phyloP scores from a whole-genome alignment of 1,284 basidiomycete species.

The Microbotryomycetes sp. region DNA sequence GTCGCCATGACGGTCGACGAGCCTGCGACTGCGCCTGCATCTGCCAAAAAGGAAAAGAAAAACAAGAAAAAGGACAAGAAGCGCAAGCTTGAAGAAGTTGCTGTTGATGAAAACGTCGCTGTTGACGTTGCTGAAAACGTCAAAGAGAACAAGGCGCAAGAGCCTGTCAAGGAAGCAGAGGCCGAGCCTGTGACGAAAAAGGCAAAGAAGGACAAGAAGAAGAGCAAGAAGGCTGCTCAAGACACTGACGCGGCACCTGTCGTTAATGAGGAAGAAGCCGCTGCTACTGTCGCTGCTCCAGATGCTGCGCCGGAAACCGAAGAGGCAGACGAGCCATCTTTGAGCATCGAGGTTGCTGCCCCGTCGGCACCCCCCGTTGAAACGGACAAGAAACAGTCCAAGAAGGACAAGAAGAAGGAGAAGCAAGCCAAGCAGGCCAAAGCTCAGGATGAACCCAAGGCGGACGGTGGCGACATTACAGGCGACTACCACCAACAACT shows the following conservation, averaged over 20 bases:
- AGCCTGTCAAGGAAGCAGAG: no score
- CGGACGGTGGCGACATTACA: no score
- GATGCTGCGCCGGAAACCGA: not conserved
- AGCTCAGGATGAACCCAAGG: no score
- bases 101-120: not conserved
- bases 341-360: no score
- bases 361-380: no score
- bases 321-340: no score
- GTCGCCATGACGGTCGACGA: not conserved
- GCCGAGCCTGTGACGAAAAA: not conserved
- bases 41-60: not conserved
- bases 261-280: not conserved
- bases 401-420: no score
- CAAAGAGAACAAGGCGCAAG: not conserved
- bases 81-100: conserved; percentile 11
- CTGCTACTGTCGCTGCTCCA: not conserved
- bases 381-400: no score
- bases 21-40: no score
- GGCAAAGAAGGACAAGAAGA: not conserved
- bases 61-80: not conserved
- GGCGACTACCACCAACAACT: not conserved
- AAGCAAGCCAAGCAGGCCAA: no score
- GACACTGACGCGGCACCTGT: conserved; percentile 12
- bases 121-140: not conserved
- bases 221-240: conserved; percentile 8